phyloP scores from a whole-genome alignment of 441 rosid genomes.

The Jatropha multifida region DNA sequence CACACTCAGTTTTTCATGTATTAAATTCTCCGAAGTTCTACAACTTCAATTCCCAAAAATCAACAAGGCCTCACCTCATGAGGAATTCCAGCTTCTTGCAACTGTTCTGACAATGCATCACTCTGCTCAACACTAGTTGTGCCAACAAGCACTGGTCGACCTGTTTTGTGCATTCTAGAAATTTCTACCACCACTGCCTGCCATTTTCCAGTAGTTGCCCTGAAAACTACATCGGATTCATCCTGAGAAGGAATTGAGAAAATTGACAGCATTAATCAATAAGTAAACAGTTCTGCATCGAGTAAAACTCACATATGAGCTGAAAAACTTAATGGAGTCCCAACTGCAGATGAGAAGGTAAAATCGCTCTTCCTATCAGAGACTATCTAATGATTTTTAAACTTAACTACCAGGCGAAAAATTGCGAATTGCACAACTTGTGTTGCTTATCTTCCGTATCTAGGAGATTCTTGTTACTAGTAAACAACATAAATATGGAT shows the following conservation, averaged over 20 bases:
- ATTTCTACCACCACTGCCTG: constrained; percentile 93
- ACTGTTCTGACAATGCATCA: constrained; percentile 78
- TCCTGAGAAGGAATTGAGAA: constrained; percentile 57
- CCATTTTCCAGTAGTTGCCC: constrained; percentile 91
- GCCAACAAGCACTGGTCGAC: constrained; percentile 95
- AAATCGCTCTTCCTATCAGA: neutral
- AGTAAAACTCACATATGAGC: constrained; percentile 17
- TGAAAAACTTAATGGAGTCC: constrained; percentile 9
- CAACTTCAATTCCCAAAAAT: constrained; percentile 11
- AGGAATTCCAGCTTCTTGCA: constrained; percentile 79
- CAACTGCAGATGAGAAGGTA: constrained; percentile 14
- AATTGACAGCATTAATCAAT: constrained; percentile 5
- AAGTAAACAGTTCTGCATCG: constrained; percentile 17
- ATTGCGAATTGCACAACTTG: neutral
- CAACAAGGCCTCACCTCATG: constrained; percentile 69
- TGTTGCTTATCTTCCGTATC: constrained; percentile 7
- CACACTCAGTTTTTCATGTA: neutral
- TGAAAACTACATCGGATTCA: constrained; percentile 96
- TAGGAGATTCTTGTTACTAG: constrained; percentile 3
- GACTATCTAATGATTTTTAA: neutral
- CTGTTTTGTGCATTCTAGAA: constrained; percentile 91
- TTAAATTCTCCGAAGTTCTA: neutral
- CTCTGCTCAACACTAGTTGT: constrained; percentile 99
- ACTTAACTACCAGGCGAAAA: neutral
- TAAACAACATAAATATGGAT: constrained; percentile 14